phyloP scores from a whole-genome alignment of 2,329 filamentous ascomycete genomes.

The Penicillium sp. region DNA sequence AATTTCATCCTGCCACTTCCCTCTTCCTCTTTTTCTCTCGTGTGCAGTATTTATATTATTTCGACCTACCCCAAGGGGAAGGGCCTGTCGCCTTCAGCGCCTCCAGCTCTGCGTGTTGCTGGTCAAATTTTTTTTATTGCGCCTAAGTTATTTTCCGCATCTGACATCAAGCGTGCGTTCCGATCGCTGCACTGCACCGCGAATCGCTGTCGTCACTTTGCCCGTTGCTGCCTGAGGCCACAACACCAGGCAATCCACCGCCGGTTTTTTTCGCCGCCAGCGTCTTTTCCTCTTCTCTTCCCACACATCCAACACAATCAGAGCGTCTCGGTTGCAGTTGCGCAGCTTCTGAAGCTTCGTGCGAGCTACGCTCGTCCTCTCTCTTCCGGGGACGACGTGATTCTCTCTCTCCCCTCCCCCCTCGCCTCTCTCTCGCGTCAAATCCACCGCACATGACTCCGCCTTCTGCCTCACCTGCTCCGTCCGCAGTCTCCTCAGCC shows the following conservation, averaged over 20 bases:
- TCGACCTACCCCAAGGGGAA: background rate
- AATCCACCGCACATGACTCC: slow-evolving; percentile 43
- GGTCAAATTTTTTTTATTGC: too few species aligned
- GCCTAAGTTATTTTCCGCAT: too few species aligned
- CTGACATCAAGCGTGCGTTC: slow-evolving; percentile 3
- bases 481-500: slow-evolving; percentile 45
- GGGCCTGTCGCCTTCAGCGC: too few species aligned
- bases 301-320: slow-evolving; percentile 7
- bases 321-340: slow-evolving; percentile 5
- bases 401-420: slow-evolving; percentile 18
- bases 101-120: too few species aligned
- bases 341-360: slow-evolving; percentile 14
- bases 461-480: slow-evolving; percentile 42
- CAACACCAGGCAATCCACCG: slow-evolving; percentile 8
- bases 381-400: slow-evolving; percentile 24
- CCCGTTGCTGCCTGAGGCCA: slow-evolving; percentile 19
- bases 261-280: slow-evolving; percentile 16
- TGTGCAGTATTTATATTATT: slow-evolving; percentile 8
- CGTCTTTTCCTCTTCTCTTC: slow-evolving; percentile 12
- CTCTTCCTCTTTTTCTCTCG: slow-evolving; percentile 10
- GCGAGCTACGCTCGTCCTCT: slow-evolving; percentile 17
- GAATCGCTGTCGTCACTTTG: slow-evolving; percentile 17
- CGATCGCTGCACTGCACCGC: too few species aligned
- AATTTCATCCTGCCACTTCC: slow-evolving; percentile 24
- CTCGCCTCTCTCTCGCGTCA: slow-evolving; percentile 19